A percentile compares a stretch with the other conserved stretches of the same genome.
Conservation (phyloP, 768 basidiomycete species). For the Lactifluus volemus region DNA sequence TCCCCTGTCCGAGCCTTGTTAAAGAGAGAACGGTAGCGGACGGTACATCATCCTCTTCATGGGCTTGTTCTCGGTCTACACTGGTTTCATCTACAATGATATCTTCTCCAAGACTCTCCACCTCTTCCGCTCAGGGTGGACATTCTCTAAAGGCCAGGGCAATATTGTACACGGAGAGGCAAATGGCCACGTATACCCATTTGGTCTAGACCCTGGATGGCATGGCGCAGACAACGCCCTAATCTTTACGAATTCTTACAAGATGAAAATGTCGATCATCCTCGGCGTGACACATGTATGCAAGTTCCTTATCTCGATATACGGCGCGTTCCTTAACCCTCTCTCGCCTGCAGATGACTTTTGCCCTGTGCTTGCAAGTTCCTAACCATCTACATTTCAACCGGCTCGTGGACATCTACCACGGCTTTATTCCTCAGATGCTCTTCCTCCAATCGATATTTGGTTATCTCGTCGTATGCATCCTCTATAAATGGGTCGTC, state of each 20-base stretch:
- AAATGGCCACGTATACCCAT: slow-evolving; percentile 74
- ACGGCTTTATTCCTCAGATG: slow-evolving; percentile 96
- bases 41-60: slow-evolving; percentile 98
- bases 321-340: neutral
- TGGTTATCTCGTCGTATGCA: slow-evolving; percentile 89
- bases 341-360: slow-evolving; percentile 72
- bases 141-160: slow-evolving; percentile 44
- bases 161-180: slow-evolving; percentile 39
- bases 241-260: slow-evolving; percentile 96
- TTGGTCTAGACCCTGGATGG: slow-evolving; percentile 94
- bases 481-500: slow-evolving; percentile 94
- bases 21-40: slow-evolving; percentile 46
- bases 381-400: slow-evolving; percentile 95
- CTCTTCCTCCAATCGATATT: slow-evolving; percentile 97
- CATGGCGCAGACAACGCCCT: slow-evolving; percentile 86
- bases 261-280: slow-evolving; percentile 99
- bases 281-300: slow-evolving; percentile 92
- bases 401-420: slow-evolving; percentile 76
- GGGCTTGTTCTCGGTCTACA: slow-evolving; percentile 96
- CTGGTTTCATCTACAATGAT: slow-evolving; percentile 98
- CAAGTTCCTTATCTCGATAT: slow-evolving; percentile 12
- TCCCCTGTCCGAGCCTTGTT: slow-evolving; percentile 17
- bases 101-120: slow-evolving; percentile 91
- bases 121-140: slow-evolving; percentile 85
- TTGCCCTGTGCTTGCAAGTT: slow-evolving; percentile 91